Evolutionary conservation across 2,329 filamentous ascomycete species (phyloP).

Genomic region (Clonostachys rhizophaga): DNA sequence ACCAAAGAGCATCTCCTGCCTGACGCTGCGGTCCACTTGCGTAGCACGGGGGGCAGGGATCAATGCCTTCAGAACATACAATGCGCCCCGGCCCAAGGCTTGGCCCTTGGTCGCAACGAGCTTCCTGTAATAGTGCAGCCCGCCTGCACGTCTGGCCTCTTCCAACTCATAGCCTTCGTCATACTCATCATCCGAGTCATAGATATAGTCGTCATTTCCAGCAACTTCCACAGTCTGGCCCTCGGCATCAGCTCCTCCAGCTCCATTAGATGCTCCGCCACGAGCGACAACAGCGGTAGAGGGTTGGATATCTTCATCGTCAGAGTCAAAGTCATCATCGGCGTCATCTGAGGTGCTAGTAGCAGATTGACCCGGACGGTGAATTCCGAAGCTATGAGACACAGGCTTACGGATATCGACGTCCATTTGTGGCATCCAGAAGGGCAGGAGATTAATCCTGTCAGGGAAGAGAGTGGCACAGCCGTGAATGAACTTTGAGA

Average conservation of each 20-base stretch:
- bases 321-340: slow-evolving; percentile 65
- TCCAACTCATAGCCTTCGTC: slow-evolving; percentile 71
- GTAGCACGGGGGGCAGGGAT: slow-evolving; percentile 51
- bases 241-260: slow-evolving; percentile 63
- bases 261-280: slow-evolving; percentile 34
- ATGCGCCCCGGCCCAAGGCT: slow-evolving; percentile 32
- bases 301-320: slow-evolving; percentile 48
- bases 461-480: slow-evolving; percentile 82
- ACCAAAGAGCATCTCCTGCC: slow-evolving; percentile 48
- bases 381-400: slow-evolving; percentile 86
- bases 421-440: slow-evolving; percentile 98
- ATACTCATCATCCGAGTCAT: slow-evolving; percentile 80
- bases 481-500: slow-evolving; percentile 98
- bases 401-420: slow-evolving; percentile 93
- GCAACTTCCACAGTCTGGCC: slow-evolving; percentile 68
- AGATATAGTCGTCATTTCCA: slow-evolving; percentile 71
- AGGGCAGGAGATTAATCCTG: slow-evolving; percentile 85
- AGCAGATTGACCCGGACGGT: slow-evolving; percentile 69
- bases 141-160: slow-evolving; percentile 71
- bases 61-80: slow-evolving; percentile 41
- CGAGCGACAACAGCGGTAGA: slow-evolving; percentile 4
- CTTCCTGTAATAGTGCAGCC: slow-evolving; percentile 67
- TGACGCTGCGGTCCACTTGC: slow-evolving; percentile 52
- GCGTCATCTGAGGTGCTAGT: slow-evolving; percentile 75
- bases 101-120: slow-evolving; percentile 44